Conservation (phyloP, 2,329 filamentous ascomycete genomes). For the Colletotrichum karsti region DNA sequence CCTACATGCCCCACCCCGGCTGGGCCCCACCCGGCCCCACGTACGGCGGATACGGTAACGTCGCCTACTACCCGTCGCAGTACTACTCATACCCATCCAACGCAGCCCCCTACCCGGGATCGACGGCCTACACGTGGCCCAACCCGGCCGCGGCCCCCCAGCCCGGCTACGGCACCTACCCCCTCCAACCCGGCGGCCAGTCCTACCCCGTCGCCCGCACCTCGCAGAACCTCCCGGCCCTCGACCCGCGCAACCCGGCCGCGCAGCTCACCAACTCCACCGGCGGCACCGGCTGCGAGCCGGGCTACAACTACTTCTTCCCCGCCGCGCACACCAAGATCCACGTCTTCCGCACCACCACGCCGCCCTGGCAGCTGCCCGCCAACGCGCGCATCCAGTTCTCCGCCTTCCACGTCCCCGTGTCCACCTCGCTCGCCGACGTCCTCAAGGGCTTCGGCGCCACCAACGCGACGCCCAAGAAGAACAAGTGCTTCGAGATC, state of each 20-base stretch:
- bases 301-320: constrained; percentile 72
- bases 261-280: constrained; percentile 65
- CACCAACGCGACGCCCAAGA: constrained; percentile 55
- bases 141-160: background rate
- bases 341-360: constrained; percentile 62
- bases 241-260: constrained; percentile 56
- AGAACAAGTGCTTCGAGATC: constrained; percentile 67
- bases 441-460: constrained; percentile 68
- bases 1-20: constrained; percentile 47
- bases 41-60: constrained; percentile 14
- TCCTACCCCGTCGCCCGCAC: constrained; percentile 45
- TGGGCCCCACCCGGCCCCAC: background rate
- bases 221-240: constrained; percentile 50
- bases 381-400: constrained; percentile 52
- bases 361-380: constrained; percentile 62
- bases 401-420: constrained; percentile 61
- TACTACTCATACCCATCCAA: constrained; percentile 33
- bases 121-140: constrained; percentile 24
- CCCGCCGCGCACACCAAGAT: constrained; percentile 65
- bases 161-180: constrained; percentile 2
- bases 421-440: constrained; percentile 60
- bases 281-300: constrained; percentile 66
- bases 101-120: constrained; percentile 3
- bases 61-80: constrained; percentile 44
- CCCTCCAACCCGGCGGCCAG: constrained; percentile 48